Conservation (phyloP, 2,329 filamentous ascomycete species). For the Alternaria hordeiaustralica region DNA sequence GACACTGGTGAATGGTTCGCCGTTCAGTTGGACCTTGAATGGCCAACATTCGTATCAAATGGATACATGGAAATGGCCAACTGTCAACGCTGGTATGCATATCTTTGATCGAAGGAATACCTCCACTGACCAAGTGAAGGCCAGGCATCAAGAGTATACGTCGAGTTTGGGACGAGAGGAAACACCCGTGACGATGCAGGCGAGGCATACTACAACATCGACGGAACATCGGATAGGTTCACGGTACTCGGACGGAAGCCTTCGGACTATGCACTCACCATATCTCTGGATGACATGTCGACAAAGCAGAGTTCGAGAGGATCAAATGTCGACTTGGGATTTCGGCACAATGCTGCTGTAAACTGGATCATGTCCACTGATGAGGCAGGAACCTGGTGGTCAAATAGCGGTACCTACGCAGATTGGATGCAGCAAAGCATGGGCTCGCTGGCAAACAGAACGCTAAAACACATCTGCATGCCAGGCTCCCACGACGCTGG, state of each 20-base stretch:
- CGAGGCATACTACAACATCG: conserved; percentile 45
- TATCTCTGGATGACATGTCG: conserved; percentile 35
- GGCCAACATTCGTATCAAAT: conserved; percentile 47
- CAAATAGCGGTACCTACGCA: conserved; percentile 43
- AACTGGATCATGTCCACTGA: conserved; percentile 49
- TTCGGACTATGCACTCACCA: conserved; percentile 39
- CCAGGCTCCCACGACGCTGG: conserved; percentile 59
- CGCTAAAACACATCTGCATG: conserved; percentile 56
- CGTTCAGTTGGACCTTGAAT: conserved; percentile 45
- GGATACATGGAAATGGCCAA: conserved; percentile 48
- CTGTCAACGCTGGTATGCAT: conserved; percentile 33
- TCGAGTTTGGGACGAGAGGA: conserved; percentile 41
- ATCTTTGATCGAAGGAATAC: neutral
- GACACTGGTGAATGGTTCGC: conserved; percentile 51
- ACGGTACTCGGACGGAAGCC: conserved; percentile 40
- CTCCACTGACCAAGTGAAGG: conserved; percentile 14
- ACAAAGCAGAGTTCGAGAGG: conserved; percentile 44
- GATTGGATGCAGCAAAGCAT: conserved; percentile 53
- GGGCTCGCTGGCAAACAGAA: conserved; percentile 48
- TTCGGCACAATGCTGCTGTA: conserved; percentile 44
- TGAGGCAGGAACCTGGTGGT: conserved; percentile 44
- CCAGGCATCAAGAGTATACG: conserved; percentile 38
- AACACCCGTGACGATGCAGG: conserved; percentile 42
- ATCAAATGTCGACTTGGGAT: conserved; percentile 43
- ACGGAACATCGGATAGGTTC: conserved; percentile 38